Base-by-base conservation (phyloP, 495 filamentous ascomycete species). In the Lasiosphaeriaceae sp. region DNA sequence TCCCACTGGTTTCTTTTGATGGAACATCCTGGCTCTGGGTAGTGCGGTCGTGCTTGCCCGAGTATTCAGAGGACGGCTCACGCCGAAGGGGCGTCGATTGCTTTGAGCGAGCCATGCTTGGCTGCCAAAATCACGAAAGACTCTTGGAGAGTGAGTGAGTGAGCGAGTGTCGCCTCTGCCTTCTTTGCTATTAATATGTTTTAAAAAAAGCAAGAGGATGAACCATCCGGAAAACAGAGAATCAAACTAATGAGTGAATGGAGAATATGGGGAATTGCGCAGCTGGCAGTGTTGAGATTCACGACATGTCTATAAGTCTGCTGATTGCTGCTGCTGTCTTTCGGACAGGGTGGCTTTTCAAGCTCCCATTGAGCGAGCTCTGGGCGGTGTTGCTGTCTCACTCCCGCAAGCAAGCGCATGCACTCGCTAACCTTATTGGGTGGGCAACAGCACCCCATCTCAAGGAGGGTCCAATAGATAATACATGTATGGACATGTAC, bases 81-180 rank as follows among this genome's bases (percentile, higher is more conserved):
- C 87, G 80, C 67, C 84, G 83, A 47, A 88, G 65, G 12, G 88
- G 87, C 54, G 78, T 77, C 39, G 81, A 66, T 75, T 89, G 86
- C 68, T 92, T 91, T 55, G 78, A 78, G 59, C 88, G 82, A 58
- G 86, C 87, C 88, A 92, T 92, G 56, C 5, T 12, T 14, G n/a
- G 14, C 14, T 4, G 12, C 12, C n/a, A 11, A 14, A 17, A 14
- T 14, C 12, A 7, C n/a, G 12, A 2, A 43, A 43, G 39, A 12
- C n/a, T 43, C 39, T 17, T 3, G 14, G 37, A 41, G 37, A 41
- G 4, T 12, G 14, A 41, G 11, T n/a, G n/a, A n/a, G n/a, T n/a
- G n/a, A 41, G 5, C 12, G 14, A 16, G 14, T 17, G 37, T 12
- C 37, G 6, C 39, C 14, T 3, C 39, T 17, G 8, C 39, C 14